These are phyloP conservation scores for Hevea brasiliensis DNA, from an alignment of 345 rosid species.

Conservation along the genomic window DNA sequence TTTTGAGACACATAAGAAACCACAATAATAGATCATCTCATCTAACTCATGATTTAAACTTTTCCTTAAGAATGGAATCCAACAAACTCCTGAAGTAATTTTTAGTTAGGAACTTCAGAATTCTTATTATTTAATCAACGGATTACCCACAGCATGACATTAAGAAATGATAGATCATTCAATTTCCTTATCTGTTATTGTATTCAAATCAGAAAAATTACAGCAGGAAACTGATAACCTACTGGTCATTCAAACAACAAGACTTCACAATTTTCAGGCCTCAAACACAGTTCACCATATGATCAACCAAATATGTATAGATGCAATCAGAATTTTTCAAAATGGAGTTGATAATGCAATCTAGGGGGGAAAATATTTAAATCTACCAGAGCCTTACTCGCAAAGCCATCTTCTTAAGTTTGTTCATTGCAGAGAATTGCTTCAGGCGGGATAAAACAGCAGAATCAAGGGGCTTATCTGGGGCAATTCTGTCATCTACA, in stretches of 20 bases:
- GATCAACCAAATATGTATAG: background rate
- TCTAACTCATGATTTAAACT: background rate
- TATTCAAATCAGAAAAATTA: background rate
- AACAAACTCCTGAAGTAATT: background rate
- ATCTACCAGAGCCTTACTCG: slow-evolving; percentile 41
- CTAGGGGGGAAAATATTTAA: background rate
- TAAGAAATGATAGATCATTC: background rate
- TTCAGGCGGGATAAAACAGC: slow-evolving; percentile 69
- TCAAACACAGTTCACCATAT: background rate
- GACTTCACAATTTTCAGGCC: background rate
- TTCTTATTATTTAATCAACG: background rate
- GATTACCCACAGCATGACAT: background rate
- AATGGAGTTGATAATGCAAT: background rate
- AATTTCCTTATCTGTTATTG: background rate
- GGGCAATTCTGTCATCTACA: slow-evolving; percentile 74
- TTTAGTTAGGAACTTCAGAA: slow-evolving; percentile 1
- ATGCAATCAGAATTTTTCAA: background rate
- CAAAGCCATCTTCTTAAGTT: slow-evolving; percentile 82
- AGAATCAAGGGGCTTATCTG: slow-evolving; percentile 78
- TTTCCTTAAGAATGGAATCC: background rate
- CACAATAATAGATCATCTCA: background rate
- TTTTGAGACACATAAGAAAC: background rate
- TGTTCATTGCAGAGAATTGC: slow-evolving; percentile 83
- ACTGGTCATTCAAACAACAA: background rate
- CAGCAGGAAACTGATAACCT: background rate